Evolutionary conservation across 495 filamentous ascomycete genomes (phyloP).

Genomic region (Penicillium daleae): DNA sequence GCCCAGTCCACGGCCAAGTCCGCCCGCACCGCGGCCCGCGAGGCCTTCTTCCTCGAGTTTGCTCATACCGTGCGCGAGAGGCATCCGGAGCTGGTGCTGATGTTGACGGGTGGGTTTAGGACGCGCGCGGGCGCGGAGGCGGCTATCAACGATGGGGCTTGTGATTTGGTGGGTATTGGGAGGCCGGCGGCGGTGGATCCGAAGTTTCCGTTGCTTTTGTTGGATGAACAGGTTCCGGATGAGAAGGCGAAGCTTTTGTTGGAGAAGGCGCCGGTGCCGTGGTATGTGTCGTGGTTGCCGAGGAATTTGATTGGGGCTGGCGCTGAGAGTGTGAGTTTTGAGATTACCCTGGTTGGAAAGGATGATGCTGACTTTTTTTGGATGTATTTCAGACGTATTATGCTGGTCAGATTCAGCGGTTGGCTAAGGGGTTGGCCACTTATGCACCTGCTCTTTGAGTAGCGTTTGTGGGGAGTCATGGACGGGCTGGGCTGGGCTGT

Average conservation of each 20-base stretch:
- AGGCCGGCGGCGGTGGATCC: conserved; percentile 57
- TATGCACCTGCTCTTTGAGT: conserved; percentile 30
- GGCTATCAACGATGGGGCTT: conserved; percentile 54
- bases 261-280: conserved; percentile 40
- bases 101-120: conserved; percentile 61
- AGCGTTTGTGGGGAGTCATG: background rate
- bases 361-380: conserved; percentile 4
- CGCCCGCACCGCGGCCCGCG: conserved; percentile 52
- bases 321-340: conserved; percentile 44
- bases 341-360: background rate
- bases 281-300: conserved; percentile 38
- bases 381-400: conserved; percentile 41
- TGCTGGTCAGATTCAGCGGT: conserved; percentile 41
- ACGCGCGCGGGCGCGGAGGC: conserved; percentile 56
- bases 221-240: conserved; percentile 56
- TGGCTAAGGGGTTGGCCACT: conserved; percentile 42
- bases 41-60: conserved; percentile 66
- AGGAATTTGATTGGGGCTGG: conserved; percentile 49
- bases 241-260: conserved; percentile 49
- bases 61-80: conserved; percentile 47
- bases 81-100: conserved; percentile 50
- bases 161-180: conserved; percentile 62
- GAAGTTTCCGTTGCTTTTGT: conserved; percentile 49
- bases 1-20: conserved; percentile 25
- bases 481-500: background rate